phyloP scores from a whole-genome alignment of 495 filamentous ascomycete species.

The Talaromyces liani region DNA sequence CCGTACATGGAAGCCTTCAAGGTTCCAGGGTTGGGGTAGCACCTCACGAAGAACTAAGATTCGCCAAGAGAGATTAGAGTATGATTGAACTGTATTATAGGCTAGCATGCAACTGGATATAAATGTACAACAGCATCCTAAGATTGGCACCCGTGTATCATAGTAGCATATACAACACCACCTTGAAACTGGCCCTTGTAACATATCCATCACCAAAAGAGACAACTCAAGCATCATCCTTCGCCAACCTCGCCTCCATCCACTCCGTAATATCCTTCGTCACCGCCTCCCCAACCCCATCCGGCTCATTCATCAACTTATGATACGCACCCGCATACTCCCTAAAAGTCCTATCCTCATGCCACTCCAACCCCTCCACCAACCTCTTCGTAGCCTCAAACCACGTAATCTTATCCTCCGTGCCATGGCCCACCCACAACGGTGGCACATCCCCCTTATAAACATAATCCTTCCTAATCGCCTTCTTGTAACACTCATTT shows the following conservation, averaged over 20 bases:
- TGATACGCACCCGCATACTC: constrained; percentile 74
- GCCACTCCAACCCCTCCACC: constrained; percentile 40
- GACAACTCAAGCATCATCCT: background rate
- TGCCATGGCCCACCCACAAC: constrained; percentile 24
- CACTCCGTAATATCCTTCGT: constrained; percentile 65
- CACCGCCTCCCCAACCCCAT: constrained; percentile 52
- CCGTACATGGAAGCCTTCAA: too few species aligned
- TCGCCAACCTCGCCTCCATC: constrained; percentile 33
- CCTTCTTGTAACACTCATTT: constrained; percentile 17
- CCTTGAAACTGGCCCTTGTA: too few species aligned
- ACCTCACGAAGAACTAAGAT: too few species aligned
- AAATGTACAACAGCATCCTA: too few species aligned
- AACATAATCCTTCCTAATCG: background rate
- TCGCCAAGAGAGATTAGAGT: too few species aligned
- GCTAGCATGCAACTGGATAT: too few species aligned
- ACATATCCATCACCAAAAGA: background rate
- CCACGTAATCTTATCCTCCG: constrained; percentile 56
- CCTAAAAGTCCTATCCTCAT: constrained; percentile 61
- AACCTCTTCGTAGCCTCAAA: constrained; percentile 54
- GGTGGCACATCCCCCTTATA: constrained; percentile 4
- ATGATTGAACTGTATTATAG: too few species aligned
- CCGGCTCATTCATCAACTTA: constrained; percentile 61
- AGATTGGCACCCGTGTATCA: too few species aligned
- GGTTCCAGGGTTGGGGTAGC: too few species aligned
- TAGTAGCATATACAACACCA: too few species aligned